These are phyloP conservation scores for Boechera retrofracta DNA, from an alignment of 345 rosid genomes.

Conservation along the genomic window DNA sequence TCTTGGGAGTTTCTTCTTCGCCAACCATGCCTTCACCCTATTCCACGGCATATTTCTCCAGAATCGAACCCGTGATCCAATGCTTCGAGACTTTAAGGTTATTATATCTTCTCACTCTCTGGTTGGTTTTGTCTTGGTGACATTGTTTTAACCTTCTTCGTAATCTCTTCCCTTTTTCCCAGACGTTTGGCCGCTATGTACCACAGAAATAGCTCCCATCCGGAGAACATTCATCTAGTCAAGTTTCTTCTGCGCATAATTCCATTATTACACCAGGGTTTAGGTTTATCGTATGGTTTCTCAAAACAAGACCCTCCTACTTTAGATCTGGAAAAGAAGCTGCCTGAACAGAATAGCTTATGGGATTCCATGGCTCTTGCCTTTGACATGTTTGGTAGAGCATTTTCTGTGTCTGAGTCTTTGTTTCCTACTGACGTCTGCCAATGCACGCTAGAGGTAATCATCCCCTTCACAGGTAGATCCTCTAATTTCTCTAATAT, in stretches of 20 bases:
- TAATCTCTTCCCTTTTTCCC: slow-evolving; percentile 32
- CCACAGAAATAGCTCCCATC: slow-evolving; percentile 50
- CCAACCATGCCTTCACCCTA: slow-evolving; percentile 45
- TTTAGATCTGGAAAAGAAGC: slow-evolving; percentile 52
- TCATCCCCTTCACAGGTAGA: slow-evolving; percentile 12
- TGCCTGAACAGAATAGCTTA: slow-evolving; percentile 49
- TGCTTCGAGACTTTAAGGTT: slow-evolving; percentile 81
- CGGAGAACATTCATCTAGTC: slow-evolving; percentile 60
- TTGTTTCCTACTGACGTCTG: slow-evolving; percentile 61
- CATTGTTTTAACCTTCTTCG: neutral
- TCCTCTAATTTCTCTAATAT: slow-evolving; percentile 30
- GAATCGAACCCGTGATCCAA: slow-evolving; percentile 56
- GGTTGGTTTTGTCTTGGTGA: slow-evolving; percentile 9
- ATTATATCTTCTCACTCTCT: slow-evolving; percentile 15
- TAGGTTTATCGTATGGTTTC: slow-evolving; percentile 48
- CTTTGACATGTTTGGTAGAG: slow-evolving; percentile 70
- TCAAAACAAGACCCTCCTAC: slow-evolving; percentile 43
- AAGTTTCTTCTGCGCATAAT: slow-evolving; percentile 66
- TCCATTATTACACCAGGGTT: slow-evolving; percentile 51
- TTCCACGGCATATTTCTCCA: slow-evolving; percentile 38
- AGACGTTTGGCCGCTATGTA: slow-evolving; percentile 54
- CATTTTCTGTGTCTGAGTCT: slow-evolving; percentile 60
- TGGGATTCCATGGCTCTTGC: slow-evolving; percentile 69
- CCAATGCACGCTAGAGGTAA: slow-evolving; percentile 75
- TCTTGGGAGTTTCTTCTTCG: slow-evolving; percentile 59